Percentiles rank a stretch among this genome's conserved stretches.
Evolutionary conservation across 306 rosid genomes (phyloP).

Genomic region (Trifolium dubium): DNA sequence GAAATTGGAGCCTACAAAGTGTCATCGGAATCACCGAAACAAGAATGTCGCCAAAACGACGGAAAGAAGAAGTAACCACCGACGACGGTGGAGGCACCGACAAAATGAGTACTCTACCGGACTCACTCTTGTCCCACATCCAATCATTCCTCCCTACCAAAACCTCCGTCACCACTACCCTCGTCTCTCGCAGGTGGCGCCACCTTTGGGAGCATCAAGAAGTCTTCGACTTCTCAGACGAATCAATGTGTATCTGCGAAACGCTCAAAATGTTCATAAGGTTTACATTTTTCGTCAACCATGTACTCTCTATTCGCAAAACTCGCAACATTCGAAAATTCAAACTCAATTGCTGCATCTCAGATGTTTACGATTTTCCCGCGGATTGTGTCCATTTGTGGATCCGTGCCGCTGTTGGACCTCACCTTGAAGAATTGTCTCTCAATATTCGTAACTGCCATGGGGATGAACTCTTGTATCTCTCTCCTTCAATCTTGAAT

Average conservation of each 20-base stretch:
- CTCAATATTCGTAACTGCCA: neutral
- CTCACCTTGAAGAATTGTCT: neutral
- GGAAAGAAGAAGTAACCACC: neutral
- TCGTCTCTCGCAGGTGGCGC: conserved; percentile 16
- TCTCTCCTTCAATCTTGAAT: neutral
- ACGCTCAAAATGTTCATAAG: neutral
- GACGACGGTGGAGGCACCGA: neutral
- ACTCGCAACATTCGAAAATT: neutral
- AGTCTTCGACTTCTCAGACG: neutral
- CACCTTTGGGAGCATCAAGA: conserved; percentile 17
- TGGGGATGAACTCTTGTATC: neutral
- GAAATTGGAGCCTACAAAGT: too few species aligned
- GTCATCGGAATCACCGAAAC: neutral
- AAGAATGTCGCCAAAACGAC: neutral
- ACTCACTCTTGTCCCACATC: neutral
- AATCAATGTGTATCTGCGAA: neutral
- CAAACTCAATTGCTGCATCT: neutral
- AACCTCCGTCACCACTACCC: neutral
- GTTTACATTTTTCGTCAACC: neutral
- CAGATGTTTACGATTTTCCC: neutral
- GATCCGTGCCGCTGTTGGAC: conserved; percentile 10
- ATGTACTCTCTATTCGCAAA: neutral
- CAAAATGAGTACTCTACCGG: neutral
- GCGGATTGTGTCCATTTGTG: neutral
- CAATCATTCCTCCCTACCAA: conserved; percentile 2